Evolutionary conservation across 768 basidiomycete species (phyloP).

Genomic region (Panaeolus cyanescens): DNA sequence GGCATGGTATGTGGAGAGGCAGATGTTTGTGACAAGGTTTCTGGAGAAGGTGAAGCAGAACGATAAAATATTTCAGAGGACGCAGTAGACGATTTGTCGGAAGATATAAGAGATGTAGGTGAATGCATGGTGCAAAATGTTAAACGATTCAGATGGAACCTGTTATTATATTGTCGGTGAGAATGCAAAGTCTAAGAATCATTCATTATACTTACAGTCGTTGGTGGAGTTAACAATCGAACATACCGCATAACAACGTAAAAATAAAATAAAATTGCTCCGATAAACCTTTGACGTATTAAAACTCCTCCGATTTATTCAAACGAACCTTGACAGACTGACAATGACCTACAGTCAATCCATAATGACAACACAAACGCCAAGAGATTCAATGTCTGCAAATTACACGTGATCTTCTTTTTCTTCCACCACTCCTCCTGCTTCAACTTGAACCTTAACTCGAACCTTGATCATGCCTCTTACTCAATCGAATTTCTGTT

Average conservation of each 20-base stretch:
- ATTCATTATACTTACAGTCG: neutral
- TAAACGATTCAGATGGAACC: neutral
- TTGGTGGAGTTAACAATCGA: neutral
- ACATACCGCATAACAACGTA: neutral
- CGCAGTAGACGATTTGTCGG: neutral
- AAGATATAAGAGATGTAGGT: neutral
- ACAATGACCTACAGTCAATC: too few species aligned
- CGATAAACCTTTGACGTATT: neutral
- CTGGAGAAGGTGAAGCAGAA: neutral
- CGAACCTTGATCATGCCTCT: too few species aligned
- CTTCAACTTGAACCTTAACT: too few species aligned
- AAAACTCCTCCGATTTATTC: neutral
- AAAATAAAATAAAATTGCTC: neutral
- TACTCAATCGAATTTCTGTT: too few species aligned
- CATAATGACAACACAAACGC: too few species aligned
- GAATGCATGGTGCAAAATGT: neutral
- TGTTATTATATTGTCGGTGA: neutral
- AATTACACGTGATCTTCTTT: too few species aligned
- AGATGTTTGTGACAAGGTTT: neutral
- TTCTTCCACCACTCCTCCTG: too few species aligned
- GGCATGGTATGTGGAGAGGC: conserved; percentile 15
- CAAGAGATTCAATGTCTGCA: too few species aligned
- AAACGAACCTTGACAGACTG: neutral
- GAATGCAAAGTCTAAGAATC: neutral
- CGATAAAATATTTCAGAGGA: neutral